A percentile compares a stretch with the other conserved stretches of the same genome.
Conservation (phyloP, 1,284 basidiomycete genomes). For the Pascua guehoae region DNA sequence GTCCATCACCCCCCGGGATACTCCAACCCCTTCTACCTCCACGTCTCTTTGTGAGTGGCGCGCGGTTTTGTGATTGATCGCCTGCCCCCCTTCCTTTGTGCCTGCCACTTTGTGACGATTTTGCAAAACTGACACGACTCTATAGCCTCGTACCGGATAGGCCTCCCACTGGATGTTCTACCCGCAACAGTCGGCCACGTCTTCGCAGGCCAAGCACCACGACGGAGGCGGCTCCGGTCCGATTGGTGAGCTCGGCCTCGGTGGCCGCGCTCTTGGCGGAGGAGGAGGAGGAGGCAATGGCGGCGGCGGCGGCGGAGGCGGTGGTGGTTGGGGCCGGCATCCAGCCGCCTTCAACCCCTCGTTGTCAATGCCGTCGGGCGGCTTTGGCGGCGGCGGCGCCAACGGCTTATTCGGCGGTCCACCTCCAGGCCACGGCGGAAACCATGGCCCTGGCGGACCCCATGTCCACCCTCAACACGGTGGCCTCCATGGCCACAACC, state of each 20-base stretch:
- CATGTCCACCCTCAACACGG: constrained; percentile 16
- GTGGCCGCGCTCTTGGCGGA: constrained; percentile 13
- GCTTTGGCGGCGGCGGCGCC: constrained; percentile 16
- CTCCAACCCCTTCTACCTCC: constrained; percentile 4
- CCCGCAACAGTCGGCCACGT: constrained; percentile 28
- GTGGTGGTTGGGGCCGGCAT: constrained; percentile 20
- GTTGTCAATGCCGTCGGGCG: constrained; percentile 15
- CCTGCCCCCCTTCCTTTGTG: too few relatives aligned
- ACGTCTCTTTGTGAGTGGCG: constrained; percentile 3
- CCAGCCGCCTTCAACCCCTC: constrained; percentile 23
- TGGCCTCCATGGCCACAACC: constrained; percentile 19
- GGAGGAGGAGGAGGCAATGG: constrained; percentile 7
- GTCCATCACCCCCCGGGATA: constrained; percentile 9
- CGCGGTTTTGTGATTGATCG: too few relatives aligned
- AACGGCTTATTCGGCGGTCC: constrained; percentile 17
- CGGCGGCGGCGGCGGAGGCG: constrained; percentile 18
- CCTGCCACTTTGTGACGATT: background rate
- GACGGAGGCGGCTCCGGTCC: constrained; percentile 24
- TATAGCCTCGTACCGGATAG: too few relatives aligned
- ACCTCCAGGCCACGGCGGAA: constrained; percentile 11
- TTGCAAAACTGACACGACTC: background rate
- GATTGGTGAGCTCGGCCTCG: constrained; percentile 19
- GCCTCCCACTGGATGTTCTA: constrained; percentile 32
- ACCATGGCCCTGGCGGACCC: constrained; percentile 16
- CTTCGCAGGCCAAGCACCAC: constrained; percentile 35